Percentiles rank a stretch among this genome's conserved stretches.
These are phyloP conservation scores for Kwoniella sp. DNA, from an alignment of 768 basidiomycete genomes.

Conservation along the genomic window DNA sequence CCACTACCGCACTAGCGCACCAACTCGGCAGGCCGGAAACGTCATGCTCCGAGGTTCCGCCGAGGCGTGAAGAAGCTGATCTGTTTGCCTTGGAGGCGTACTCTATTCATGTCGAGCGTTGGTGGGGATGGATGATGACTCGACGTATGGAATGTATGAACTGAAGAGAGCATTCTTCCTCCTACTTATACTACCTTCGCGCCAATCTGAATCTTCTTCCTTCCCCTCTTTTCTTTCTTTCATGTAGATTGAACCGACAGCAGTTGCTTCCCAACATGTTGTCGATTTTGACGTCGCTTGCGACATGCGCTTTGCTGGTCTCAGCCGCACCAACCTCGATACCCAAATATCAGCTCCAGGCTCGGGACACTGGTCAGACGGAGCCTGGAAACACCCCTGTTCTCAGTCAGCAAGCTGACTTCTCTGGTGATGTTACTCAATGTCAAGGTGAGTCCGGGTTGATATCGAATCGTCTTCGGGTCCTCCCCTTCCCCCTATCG, in stretches of 20 bases:
- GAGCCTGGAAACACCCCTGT: constrained; percentile 9
- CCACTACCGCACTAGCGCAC: too few species aligned
- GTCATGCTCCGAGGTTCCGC: too few species aligned
- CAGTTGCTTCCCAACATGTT: background rate
- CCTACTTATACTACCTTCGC: too few species aligned
- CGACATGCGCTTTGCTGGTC: background rate
- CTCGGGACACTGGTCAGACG: constrained; percentile 12
- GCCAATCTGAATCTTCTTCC: too few species aligned
- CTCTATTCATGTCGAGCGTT: too few species aligned
- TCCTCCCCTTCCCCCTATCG: background rate
- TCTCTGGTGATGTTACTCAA: constrained; percentile 27
- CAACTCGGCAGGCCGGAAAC: too few species aligned
- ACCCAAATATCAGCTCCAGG: constrained; percentile 4
- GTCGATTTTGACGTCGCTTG: background rate
- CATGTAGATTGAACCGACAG: background rate
- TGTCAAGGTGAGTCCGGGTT: constrained; percentile 28
- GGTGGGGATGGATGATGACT: too few species aligned
- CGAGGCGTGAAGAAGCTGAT: too few species aligned
- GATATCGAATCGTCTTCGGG: too few species aligned
- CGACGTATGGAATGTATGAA: too few species aligned
- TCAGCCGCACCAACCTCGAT: constrained; percentile 1
- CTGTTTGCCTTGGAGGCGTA: too few species aligned
- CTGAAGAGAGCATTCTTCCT: background rate
- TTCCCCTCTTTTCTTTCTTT: background rate
- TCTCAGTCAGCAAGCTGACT: constrained; percentile 15